phyloP scores from a whole-genome alignment of 148 eudicot genomes.

The Drosera capensis region DNA sequence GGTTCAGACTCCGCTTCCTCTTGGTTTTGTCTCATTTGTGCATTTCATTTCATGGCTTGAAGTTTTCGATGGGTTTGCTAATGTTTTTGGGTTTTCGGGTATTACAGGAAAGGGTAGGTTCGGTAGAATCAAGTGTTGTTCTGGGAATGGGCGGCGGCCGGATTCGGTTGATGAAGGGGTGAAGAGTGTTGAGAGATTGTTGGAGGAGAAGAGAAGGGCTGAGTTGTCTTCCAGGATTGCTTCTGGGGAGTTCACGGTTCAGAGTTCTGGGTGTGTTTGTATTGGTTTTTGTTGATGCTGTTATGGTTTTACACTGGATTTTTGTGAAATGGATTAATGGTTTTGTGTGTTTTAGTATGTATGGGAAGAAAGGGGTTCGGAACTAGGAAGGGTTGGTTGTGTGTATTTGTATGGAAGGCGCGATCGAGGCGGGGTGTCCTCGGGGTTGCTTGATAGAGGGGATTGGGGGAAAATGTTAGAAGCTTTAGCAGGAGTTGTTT shows the following conservation, averaged over 20 bases:
- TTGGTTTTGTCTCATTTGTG: not conserved
- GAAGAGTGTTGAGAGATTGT: conserved; percentile 29
- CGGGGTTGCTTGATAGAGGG: too few relatives aligned
- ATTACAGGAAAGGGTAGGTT: conserved; percentile 25
- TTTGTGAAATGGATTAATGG: not conserved
- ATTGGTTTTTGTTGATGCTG: not conserved
- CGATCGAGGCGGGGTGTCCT: too few relatives aligned
- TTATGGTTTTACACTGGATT: not conserved
- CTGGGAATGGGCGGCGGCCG: conserved; percentile 45
- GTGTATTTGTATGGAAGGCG: too few relatives aligned
- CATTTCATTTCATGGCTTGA: not conserved
- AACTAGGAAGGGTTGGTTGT: too few relatives aligned
- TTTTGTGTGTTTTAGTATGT: not conserved
- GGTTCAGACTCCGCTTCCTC: conserved; percentile 6
- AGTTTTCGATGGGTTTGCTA: not conserved
- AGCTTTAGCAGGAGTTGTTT: too few relatives aligned
- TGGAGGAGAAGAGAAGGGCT: conserved; percentile 51
- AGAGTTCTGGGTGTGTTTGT: conserved; percentile 42
- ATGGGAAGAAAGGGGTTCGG: too few relatives aligned
- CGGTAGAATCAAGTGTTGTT: conserved; percentile 31
- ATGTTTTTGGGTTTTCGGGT: not conserved
- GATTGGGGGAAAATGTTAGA: too few relatives aligned
- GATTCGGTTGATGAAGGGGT: conserved; percentile 24
- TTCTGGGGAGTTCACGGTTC: conserved; percentile 80
- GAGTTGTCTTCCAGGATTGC: conserved; percentile 76